These are phyloP conservation scores for Babjeviella inositovora DNA, from an alignment of 805 yeast species.

Conservation along the genomic window DNA sequence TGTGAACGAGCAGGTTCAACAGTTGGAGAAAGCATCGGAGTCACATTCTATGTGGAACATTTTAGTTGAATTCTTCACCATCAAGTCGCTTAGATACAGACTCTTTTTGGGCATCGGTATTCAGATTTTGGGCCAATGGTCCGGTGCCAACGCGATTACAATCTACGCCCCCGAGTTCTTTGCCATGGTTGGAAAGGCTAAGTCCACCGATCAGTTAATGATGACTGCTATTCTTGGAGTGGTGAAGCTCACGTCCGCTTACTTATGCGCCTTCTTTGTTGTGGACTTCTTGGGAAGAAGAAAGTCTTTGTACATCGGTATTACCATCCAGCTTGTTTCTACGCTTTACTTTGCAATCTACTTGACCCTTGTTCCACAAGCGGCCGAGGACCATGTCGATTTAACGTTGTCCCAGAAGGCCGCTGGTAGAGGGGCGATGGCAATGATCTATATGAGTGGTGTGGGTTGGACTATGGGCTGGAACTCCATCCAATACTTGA, in stretches of 20 bases:
- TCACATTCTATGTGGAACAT: slow-evolving; percentile 7
- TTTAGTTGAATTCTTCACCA: slow-evolving; percentile 16
- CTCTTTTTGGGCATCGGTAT: slow-evolving; percentile 20
- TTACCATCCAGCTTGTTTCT: slow-evolving; percentile 21
- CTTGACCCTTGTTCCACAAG: slow-evolving; percentile 25
- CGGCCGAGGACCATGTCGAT: slow-evolving; percentile 11
- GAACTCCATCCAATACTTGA: slow-evolving; percentile 36
- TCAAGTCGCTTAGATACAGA: slow-evolving; percentile 26
- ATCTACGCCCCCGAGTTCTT: slow-evolving; percentile 39
- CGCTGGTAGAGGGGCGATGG: slow-evolving; percentile 32
- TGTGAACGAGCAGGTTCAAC: slow-evolving; percentile 26
- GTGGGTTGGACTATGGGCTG: slow-evolving; percentile 46
- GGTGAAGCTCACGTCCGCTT: slow-evolving; percentile 32
- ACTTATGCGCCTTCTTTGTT: slow-evolving; percentile 31
- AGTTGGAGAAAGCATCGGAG: slow-evolving; percentile 13
- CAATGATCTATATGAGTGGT: slow-evolving; percentile 31
- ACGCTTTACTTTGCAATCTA: slow-evolving; percentile 29
- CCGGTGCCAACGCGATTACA: slow-evolving; percentile 40
- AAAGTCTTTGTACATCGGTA: slow-evolving; percentile 29
- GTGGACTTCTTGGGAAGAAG: slow-evolving; percentile 39
- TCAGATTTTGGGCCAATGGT: slow-evolving; percentile 40
- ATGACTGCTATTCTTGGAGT: slow-evolving; percentile 38
- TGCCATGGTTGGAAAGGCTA: slow-evolving; percentile 25
- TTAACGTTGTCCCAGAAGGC: slow-evolving; percentile 12
- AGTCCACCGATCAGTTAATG: slow-evolving; percentile 16